Conservation (phyloP, 495 filamentous ascomycete genomes). For the Aspergillus hancockii region DNA sequence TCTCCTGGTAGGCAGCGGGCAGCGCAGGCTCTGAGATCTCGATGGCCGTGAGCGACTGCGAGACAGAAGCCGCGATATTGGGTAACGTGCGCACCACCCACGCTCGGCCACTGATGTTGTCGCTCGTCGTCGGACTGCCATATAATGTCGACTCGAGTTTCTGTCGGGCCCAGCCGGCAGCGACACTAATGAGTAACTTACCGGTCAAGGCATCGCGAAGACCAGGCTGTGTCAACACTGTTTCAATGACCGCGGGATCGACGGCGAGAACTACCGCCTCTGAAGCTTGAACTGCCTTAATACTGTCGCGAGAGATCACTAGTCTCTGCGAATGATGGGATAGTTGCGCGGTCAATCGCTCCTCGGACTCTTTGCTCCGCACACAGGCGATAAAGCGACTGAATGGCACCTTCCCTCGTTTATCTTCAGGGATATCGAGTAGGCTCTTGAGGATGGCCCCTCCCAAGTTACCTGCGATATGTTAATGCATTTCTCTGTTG, state of each 20-base stretch:
- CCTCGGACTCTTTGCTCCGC: conserved; percentile 26
- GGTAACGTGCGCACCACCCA: conserved; percentile 40
- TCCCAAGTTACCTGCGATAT: conserved; percentile 36
- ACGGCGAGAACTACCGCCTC: conserved; percentile 35
- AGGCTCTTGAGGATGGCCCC: conserved; percentile 38
- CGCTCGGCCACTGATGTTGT: conserved; percentile 17
- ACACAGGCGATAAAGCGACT: conserved; percentile 35
- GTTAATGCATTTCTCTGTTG: not conserved
- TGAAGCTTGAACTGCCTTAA: conserved; percentile 22
- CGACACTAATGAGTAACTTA: conserved; percentile 45
- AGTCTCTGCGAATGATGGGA: conserved; percentile 18
- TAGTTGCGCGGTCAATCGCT: conserved; percentile 12
- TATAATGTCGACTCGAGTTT: conserved; percentile 33
- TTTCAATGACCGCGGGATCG: conserved; percentile 33
- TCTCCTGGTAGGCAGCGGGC: conserved; percentile 24
- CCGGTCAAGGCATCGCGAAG: conserved; percentile 24
- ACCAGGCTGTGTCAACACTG: conserved; percentile 24
- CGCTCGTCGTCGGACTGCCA: conserved; percentile 19
- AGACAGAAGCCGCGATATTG: conserved; percentile 41
- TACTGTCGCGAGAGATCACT: conserved; percentile 20
- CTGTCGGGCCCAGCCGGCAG: conserved; percentile 40
- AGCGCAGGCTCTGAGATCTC: conserved; percentile 31
- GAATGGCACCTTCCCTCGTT: conserved; percentile 20
- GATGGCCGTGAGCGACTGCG: conserved; percentile 39
- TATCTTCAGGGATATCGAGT: conserved; percentile 13